Evolutionary conservation across 768 basidiomycete species (phyloP).

Genomic region (Agaricus blazei): DNA sequence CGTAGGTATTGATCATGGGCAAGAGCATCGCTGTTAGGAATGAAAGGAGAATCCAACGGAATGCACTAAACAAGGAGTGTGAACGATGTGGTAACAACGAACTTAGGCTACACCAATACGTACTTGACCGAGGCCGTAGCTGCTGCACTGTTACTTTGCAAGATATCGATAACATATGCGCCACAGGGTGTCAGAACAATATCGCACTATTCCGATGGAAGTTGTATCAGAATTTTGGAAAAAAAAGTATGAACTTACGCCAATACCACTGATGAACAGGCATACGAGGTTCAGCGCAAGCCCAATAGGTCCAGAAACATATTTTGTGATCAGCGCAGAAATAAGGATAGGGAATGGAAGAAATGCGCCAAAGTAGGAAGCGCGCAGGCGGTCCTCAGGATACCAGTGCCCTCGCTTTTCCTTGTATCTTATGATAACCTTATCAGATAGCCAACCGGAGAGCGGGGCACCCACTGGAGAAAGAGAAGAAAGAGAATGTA

Average conservation of each 20-base stretch:
- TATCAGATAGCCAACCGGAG: constrained; percentile 56
- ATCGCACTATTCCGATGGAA: constrained; percentile 47
- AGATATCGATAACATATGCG: constrained; percentile 55
- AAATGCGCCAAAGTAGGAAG: constrained; percentile 37
- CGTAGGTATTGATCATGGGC: too few species aligned
- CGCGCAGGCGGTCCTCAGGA: constrained; percentile 65
- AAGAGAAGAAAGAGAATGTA: neutral
- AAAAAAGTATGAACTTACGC: constrained; percentile 36
- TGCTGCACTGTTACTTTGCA: constrained; percentile 60
- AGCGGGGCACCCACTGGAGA: constrained; percentile 52
- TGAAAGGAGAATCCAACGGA: constrained; percentile 25
- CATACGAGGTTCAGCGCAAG: constrained; percentile 46
- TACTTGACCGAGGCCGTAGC: constrained; percentile 51
- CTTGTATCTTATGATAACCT: constrained; percentile 41
- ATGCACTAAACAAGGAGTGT: constrained; percentile 27
- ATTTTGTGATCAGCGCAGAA: constrained; percentile 45
- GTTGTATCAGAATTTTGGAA: neutral
- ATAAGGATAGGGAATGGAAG: constrained; percentile 42
- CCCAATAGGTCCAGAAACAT: constrained; percentile 43
- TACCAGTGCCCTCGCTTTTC: constrained; percentile 48
- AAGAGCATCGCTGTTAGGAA: too few species aligned
- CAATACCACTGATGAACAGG: constrained; percentile 58
- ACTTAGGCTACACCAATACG: constrained; percentile 14
- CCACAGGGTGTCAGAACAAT: constrained; percentile 48
- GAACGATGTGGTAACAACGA: neutral